phyloP scores from a whole-genome alignment of 148 eudicot species.

The Camellia sinensis region DNA sequence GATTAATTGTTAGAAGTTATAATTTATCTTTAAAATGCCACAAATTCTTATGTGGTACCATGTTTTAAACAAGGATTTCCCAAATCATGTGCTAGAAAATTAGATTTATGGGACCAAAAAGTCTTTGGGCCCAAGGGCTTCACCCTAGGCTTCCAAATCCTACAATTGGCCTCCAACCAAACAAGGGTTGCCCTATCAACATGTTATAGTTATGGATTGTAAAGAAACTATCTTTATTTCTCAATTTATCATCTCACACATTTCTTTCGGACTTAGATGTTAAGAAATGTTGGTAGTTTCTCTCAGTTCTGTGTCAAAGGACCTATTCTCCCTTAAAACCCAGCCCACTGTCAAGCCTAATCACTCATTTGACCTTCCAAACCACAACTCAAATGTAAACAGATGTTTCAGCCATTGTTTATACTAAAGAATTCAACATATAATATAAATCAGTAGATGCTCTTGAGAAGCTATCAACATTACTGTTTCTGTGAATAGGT shows the following conservation, averaged over 20 bases:
- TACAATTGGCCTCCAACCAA: too few species aligned
- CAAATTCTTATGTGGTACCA: too few species aligned
- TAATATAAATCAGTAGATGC: not conserved
- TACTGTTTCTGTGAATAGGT: not conserved
- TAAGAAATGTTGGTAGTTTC: not conserved
- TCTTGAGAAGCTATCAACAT: not conserved
- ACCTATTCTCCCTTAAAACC: not conserved
- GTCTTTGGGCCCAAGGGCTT: too few species aligned
- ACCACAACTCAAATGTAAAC: not conserved
- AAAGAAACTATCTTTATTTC: not conserved
- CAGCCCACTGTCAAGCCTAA: not conserved
- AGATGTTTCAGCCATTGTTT: not conserved
- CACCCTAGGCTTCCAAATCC: too few species aligned
- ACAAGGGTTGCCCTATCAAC: too few species aligned
- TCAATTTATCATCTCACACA: too few species aligned
- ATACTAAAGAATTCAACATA: not conserved
- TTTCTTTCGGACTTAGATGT: too few species aligned
- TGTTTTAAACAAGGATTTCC: too few species aligned
- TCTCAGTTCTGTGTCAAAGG: not conserved
- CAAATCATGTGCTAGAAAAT: too few species aligned
- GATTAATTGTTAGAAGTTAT: too few species aligned
- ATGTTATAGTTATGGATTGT: not conserved
- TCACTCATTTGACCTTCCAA: not conserved
- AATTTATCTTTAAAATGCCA: too few species aligned
- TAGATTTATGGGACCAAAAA: too few species aligned